Evolutionary conservation across 345 rosid genomes (phyloP).

Genomic region (Gossypium mustelinum): DNA sequence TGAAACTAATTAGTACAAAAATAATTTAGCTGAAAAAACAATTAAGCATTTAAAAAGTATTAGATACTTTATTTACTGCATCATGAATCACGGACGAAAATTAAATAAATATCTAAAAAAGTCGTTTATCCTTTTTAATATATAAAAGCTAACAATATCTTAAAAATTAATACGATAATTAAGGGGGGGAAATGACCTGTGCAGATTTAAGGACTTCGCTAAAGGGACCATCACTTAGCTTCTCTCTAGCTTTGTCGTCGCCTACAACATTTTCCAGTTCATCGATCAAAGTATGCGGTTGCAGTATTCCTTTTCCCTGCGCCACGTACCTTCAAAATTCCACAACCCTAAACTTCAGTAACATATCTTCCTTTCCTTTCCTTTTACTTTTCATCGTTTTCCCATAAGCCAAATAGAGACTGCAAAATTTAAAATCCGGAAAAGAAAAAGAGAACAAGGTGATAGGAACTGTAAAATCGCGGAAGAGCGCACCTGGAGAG

Average conservation of each 20-base stretch:
- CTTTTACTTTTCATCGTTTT: background rate
- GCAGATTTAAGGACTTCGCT: conserved; percentile 74
- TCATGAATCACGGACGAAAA: background rate
- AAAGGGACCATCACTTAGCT: conserved; percentile 64
- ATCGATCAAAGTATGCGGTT: conserved; percentile 84
- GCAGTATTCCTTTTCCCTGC: conserved; percentile 87
- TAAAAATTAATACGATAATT: background rate
- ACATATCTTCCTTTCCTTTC: background rate
- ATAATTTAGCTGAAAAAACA: background rate
- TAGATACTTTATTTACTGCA: background rate
- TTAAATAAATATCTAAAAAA: background rate
- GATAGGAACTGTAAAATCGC: background rate
- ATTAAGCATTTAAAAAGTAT: background rate
- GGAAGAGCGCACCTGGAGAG: conserved; percentile 64
- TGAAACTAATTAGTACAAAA: background rate
- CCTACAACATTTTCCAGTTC: conserved; percentile 58
- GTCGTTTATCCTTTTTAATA: background rate
- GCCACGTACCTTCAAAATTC: conserved; percentile 65
- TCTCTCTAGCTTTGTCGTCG: conserved; percentile 46
- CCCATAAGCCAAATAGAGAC: conserved; percentile 14
- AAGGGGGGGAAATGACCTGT: conserved; percentile 35
- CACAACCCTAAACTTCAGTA: conserved; percentile 6
- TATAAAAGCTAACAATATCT: background rate
- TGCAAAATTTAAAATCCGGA: background rate
- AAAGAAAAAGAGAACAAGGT: background rate